Evolutionary conservation across 768 basidiomycete species (phyloP), one percentile per base, ranked within the genome.

Genomic region (Clitopilus passeckerianus): DNA sequence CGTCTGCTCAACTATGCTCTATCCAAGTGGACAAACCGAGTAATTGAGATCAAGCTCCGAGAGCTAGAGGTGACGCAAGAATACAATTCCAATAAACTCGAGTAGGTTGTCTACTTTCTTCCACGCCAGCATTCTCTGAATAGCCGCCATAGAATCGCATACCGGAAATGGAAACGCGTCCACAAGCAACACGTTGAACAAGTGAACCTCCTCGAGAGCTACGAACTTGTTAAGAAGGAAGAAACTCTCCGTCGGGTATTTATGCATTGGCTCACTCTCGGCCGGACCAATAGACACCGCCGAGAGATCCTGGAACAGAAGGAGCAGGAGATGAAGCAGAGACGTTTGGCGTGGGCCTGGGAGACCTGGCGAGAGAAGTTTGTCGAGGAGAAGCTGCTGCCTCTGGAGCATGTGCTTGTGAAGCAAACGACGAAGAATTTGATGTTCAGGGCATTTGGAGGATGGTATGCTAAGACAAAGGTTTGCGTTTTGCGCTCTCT

Each of bases 351-450:
- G 33, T 74, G 72, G 30, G 82, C 81, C 15, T 93, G 91, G 91
- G 89, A 91, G 57, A 86, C 77, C 65, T 95, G 93, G 93, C 76
- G 86, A 66, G 90, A 88, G 57, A 83, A 79, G 27, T 91, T 85
- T 68, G 80, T 77, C 62, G 83, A 87, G 55, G 84, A 84, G 61
- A 78, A 77, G 61, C 73, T 94, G 54, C 82, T 81, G 24, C 87
- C 88, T 14, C 70, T 88, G 66, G 86, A 88, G 74, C 78, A 84
- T 62, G 75, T 79, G 54, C 77, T 93, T 58, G 70, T 82, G 30
- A 61, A 83, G 37, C 85, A 86, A 59, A 81, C 75, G 57, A 84
- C 86, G 62, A 80, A 78, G 62, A 86, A 84, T 66, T 66, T 83
- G 16, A 71, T 90, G 62, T 86, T 83, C 72, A 80, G 81, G n/a